Conservation (phyloP, 192 early-diverging fungal species). For the Coemansia sp. region DNA sequence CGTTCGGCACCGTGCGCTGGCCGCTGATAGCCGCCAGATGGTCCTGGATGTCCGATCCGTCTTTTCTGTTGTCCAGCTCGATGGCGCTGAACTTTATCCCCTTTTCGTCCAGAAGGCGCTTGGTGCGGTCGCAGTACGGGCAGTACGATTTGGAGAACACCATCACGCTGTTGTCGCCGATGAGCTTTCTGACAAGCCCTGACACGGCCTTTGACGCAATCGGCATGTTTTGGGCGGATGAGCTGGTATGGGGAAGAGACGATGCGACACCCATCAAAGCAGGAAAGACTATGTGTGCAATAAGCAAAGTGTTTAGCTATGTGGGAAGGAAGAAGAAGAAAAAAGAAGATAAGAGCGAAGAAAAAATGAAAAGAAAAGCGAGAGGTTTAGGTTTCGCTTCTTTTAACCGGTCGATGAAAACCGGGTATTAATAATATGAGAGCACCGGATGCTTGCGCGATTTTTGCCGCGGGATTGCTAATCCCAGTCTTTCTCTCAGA, state of each 20-base stretch:
- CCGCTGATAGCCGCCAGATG: slow-evolving; percentile 59
- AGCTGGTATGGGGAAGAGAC: slow-evolving; percentile 5
- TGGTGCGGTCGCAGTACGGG: slow-evolving; percentile 65
- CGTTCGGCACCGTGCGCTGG: slow-evolving; percentile 76
- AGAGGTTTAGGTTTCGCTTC: neutral
- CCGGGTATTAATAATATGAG: too few species aligned
- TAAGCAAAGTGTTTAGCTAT: too few species aligned
- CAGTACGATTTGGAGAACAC: slow-evolving; percentile 81
- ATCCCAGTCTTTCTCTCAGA: too few species aligned
- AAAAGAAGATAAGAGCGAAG: neutral
- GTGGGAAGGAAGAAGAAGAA: neutral
- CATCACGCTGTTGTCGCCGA: slow-evolving; percentile 43
- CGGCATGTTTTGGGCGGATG: slow-evolving; percentile 20
- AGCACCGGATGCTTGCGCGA: too few species aligned
- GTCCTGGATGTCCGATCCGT: slow-evolving; percentile 63
- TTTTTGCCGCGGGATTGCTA: too few species aligned
- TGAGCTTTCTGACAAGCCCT: slow-evolving; percentile 33
- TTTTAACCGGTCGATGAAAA: neutral
- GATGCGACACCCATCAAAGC: slow-evolving; percentile 15
- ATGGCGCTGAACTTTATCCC: slow-evolving; percentile 44
- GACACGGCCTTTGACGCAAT: slow-evolving; percentile 31
- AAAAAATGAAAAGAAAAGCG: neutral
- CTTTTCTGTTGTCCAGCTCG: slow-evolving; percentile 61
- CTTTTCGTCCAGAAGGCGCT: slow-evolving; percentile 46
- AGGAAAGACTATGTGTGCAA: neutral